Conservation (phyloP, 75 land plant genomes). For the Ceratopteris richardii region DNA sequence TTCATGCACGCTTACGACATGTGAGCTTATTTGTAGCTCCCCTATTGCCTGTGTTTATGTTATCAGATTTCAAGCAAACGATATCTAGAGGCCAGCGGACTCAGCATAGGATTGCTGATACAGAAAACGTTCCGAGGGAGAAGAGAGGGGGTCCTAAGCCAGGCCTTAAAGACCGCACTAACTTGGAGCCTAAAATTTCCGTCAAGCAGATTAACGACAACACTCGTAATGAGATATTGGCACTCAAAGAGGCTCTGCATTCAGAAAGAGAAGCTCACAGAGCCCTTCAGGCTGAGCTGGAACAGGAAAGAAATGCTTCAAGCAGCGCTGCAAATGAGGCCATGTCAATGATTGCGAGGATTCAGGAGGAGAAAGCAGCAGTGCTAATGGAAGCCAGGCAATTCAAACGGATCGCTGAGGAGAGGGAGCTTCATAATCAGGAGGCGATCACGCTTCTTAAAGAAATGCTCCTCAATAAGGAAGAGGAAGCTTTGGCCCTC, state of each 20-base stretch:
- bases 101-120: too few relatives aligned
- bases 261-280: constrained; percentile 39
- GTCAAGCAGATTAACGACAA: too few relatives aligned
- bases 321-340: constrained; percentile 80
- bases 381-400: constrained; percentile 80
- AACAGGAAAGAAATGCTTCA: constrained; percentile 77
- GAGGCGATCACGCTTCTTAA: constrained; percentile 41
- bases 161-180: too few relatives aligned
- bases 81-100: too few relatives aligned
- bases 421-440: constrained; percentile 56
- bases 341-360: constrained; percentile 73
- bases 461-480: constrained; percentile 50
- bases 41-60: too few relatives aligned
- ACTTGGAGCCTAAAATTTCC: too few relatives aligned
- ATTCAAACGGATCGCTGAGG: constrained; percentile 79
- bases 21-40: too few relatives aligned
- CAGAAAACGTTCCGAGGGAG: too few relatives aligned
- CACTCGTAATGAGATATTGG: constrained; percentile 12
- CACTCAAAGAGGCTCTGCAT: constrained; percentile 42
- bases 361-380: constrained; percentile 80
- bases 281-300: constrained; percentile 58
- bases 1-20: too few relatives aligned
- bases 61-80: too few relatives aligned
- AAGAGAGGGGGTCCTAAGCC: too few relatives aligned
- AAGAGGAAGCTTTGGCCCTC: constrained; percentile 52